Percentiles rank a stretch among this genome's conserved stretches.
Conservation (phyloP, 2,329 filamentous ascomycete species). For the Phialocephala subalpina region DNA sequence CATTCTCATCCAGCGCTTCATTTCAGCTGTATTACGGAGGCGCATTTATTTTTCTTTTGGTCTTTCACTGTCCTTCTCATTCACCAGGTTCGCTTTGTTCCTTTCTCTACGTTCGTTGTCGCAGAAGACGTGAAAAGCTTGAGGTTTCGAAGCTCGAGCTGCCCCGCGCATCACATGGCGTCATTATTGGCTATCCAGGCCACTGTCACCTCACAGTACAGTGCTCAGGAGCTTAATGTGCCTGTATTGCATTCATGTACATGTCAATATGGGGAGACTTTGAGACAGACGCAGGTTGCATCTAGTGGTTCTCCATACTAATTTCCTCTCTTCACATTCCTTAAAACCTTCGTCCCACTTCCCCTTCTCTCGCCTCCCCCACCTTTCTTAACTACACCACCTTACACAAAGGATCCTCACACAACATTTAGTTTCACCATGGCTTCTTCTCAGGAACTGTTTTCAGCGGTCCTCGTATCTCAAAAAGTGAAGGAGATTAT, state of each 20-base stretch:
- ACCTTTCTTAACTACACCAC: not conserved
- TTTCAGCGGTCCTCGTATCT: conserved; percentile 79
- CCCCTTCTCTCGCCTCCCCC: not conserved
- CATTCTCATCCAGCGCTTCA: not conserved
- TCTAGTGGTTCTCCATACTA: not conserved
- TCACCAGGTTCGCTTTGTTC: too few relatives aligned
- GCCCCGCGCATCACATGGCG: not conserved
- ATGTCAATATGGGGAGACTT: not conserved
- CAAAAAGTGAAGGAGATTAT: conserved; percentile 75
- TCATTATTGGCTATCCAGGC: not conserved
- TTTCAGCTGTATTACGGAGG: conserved; percentile 1
- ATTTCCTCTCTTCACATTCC: not conserved
- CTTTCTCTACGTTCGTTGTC: not conserved
- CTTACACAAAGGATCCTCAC: not conserved
- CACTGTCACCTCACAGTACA: not conserved
- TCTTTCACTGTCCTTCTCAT: not conserved
- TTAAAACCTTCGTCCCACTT: not conserved
- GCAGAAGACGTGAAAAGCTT: too few relatives aligned
- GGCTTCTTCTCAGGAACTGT: conserved; percentile 57
- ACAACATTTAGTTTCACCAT: conserved; percentile 11
- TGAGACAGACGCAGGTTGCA: conserved; percentile 6
- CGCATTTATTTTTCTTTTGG: not conserved
- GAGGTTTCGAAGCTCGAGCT: not conserved
- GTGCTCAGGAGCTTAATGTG: conserved; percentile 1
- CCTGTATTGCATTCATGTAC: conserved; percentile 1